A percentile compares a stretch with the other conserved stretches of the same genome.
Conservation (phyloP, 768 basidiomycete genomes). For the Omphalotus guepiniiformis region DNA sequence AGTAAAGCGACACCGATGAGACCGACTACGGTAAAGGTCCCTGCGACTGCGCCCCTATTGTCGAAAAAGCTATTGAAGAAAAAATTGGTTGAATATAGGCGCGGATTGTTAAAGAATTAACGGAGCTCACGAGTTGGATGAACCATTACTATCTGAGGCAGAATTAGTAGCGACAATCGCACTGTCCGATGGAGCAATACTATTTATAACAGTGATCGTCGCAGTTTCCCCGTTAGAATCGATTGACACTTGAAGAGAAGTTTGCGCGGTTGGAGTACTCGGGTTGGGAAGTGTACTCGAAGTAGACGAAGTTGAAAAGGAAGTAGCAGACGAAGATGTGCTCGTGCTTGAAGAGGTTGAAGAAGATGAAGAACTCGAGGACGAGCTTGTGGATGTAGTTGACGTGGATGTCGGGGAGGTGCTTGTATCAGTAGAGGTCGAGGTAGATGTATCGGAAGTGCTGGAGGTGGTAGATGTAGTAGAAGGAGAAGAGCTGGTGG, state of each 20-base stretch:
- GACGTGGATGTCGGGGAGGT: too few relatives aligned
- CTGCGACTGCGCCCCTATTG: slow-evolving; percentile 37
- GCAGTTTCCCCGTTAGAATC: neutral
- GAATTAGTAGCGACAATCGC: neutral
- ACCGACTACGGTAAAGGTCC: slow-evolving; percentile 34
- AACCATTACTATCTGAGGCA: neutral
- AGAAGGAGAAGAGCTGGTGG: neutral
- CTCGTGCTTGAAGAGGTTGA: neutral
- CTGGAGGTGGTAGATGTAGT: neutral
- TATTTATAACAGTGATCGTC: slow-evolving; percentile 1
- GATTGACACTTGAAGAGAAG: slow-evolving; percentile 4
- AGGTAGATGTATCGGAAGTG: neutral
- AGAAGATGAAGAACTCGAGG: neutral
- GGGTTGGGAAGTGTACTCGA: neutral
- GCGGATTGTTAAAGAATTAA: neutral
- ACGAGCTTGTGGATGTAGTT: neutral
- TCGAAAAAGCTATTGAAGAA: slow-evolving; percentile 32
- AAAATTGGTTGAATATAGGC: neutral
- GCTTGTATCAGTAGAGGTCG: too few relatives aligned
- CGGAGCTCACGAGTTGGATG: slow-evolving; percentile 3
- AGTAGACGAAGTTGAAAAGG: neutral
- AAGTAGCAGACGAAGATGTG: neutral
- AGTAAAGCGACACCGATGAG: slow-evolving; percentile 27
- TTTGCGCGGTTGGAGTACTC: neutral
- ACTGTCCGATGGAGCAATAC: neutral